These are phyloP conservation scores for Passalora sequoiae DNA, from an alignment of 2,329 filamentous ascomycete species.

Conservation along the genomic window DNA sequence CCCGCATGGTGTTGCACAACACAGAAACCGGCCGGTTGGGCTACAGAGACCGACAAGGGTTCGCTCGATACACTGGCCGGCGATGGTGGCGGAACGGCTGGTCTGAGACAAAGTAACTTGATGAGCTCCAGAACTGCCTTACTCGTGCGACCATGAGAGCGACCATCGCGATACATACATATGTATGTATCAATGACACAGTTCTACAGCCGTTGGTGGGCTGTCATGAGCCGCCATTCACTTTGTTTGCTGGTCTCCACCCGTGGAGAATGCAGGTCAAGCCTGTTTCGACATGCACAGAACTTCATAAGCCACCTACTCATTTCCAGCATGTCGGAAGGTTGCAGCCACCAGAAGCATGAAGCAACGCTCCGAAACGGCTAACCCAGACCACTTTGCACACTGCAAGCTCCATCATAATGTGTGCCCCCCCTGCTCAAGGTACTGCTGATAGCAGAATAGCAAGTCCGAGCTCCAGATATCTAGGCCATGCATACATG, in stretches of 20 bases:
- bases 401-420: too few relatives aligned
- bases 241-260: slow-evolving; percentile 19
- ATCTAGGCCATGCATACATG: too few relatives aligned
- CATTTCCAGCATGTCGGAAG: slow-evolving; percentile 5
- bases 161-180: not conserved
- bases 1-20: slow-evolving; percentile 5
- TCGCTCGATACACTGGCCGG: slow-evolving; percentile 1
- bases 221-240: slow-evolving; percentile 5
- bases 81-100: slow-evolving; percentile 1
- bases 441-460: too few relatives aligned
- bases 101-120: not conserved
- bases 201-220: not conserved
- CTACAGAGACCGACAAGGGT: not conserved
- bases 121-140: not conserved
- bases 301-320: slow-evolving; percentile 4
- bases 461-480: too few relatives aligned
- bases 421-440: too few relatives aligned
- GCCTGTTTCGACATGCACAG: slow-evolving; percentile 14
- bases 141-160: not conserved
- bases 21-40: not conserved
- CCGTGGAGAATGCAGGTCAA: slow-evolving; percentile 12
- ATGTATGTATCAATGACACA: too few relatives aligned
- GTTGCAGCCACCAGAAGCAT: not conserved
- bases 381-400: slow-evolving; percentile 1
- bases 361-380: slow-evolving; percentile 2